phyloP scores from a whole-genome alignment of 2,329 filamentous ascomycete species.

The Fusarium xyrophilum region DNA sequence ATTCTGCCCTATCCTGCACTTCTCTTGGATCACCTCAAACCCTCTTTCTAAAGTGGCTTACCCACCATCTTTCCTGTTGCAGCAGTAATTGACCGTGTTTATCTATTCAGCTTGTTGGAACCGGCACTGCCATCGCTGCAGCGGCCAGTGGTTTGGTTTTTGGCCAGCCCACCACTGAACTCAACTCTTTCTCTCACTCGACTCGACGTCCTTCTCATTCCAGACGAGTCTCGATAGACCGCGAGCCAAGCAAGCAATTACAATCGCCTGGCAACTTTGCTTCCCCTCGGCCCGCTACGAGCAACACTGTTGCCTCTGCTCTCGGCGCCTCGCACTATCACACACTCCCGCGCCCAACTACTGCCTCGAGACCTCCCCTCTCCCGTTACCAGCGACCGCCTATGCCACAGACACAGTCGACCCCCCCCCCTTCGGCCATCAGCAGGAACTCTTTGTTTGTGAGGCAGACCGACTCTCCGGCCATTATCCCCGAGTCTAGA shows the following conservation, averaged over 20 bases:
- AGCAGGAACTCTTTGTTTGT: slow-evolving; percentile 54
- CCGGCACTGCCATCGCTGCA: slow-evolving; percentile 67
- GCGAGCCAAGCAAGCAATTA: slow-evolving; percentile 44
- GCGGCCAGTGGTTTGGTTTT: slow-evolving; percentile 66
- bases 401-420: slow-evolving; percentile 51
- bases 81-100: slow-evolving; percentile 33
- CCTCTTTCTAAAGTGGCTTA: slow-evolving; percentile 31
- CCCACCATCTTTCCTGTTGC: slow-evolving; percentile 28
- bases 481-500: slow-evolving; percentile 54
- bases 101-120: slow-evolving; percentile 62
- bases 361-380: slow-evolving; percentile 48
- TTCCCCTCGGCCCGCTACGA: slow-evolving; percentile 54
- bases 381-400: slow-evolving; percentile 49
- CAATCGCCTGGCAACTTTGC: slow-evolving; percentile 35
- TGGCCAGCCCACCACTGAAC: slow-evolving; percentile 59
- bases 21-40: slow-evolving; percentile 26
- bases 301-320: slow-evolving; percentile 47
- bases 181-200: slow-evolving; percentile 43
- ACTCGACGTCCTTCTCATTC: slow-evolving; percentile 41
- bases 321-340: slow-evolving; percentile 44
- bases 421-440: slow-evolving; percentile 50
- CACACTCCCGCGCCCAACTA: slow-evolving; percentile 43
- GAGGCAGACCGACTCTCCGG: slow-evolving; percentile 48
- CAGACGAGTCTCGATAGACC: slow-evolving; percentile 46
- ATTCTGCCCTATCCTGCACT: slow-evolving; percentile 26